phyloP scores from a whole-genome alignment of 1,139 yeast species.

The Nakaseomyces glabratus region DNA sequence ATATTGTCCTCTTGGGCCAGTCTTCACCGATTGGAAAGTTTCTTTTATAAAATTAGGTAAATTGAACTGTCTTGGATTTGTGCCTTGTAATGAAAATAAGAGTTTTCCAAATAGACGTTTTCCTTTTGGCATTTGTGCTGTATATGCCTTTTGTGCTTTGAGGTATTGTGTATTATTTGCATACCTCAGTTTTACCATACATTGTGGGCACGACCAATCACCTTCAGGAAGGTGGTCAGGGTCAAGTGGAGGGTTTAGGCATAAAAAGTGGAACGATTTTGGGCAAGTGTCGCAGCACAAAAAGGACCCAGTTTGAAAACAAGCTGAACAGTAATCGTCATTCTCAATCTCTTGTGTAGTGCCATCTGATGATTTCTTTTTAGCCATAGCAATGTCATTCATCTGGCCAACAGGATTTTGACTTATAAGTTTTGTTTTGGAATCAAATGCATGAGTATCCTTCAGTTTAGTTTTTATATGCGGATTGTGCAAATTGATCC shows the following conservation, averaged over 20 bases:
- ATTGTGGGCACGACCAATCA: slow-evolving; percentile 82
- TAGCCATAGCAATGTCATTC: slow-evolving; percentile 12
- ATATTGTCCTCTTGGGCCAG: slow-evolving; percentile 66
- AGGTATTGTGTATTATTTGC: slow-evolving; percentile 19
- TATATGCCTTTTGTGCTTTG: slow-evolving; percentile 20
- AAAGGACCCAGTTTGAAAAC: slow-evolving; percentile 83
- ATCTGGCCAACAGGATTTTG: slow-evolving; percentile 19
- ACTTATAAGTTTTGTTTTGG: slow-evolving; percentile 24
- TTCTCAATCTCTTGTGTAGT: slow-evolving; percentile 37
- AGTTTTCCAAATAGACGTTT: slow-evolving; percentile 52
- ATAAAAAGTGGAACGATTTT: slow-evolving; percentile 79
- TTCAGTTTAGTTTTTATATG: slow-evolving; percentile 6
- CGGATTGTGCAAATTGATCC: slow-evolving; percentile 3
- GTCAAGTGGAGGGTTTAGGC: slow-evolving; percentile 85
- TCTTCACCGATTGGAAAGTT: slow-evolving; percentile 61
- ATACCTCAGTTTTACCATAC: slow-evolving; percentile 36
- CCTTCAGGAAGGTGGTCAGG: slow-evolving; percentile 71
- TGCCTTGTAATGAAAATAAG: slow-evolving; percentile 45
- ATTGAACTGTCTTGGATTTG: slow-evolving; percentile 65
- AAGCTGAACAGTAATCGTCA: slow-evolving; percentile 81
- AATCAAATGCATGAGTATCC: slow-evolving; percentile 12
- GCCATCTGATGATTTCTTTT: slow-evolving; percentile 10
- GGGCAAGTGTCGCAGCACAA: slow-evolving; percentile 94
- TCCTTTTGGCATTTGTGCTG: slow-evolving; percentile 15
- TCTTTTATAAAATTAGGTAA: slow-evolving; percentile 65